Base-by-base conservation (phyloP, 306 rosid genomes). In the Betula pendula region DNA sequence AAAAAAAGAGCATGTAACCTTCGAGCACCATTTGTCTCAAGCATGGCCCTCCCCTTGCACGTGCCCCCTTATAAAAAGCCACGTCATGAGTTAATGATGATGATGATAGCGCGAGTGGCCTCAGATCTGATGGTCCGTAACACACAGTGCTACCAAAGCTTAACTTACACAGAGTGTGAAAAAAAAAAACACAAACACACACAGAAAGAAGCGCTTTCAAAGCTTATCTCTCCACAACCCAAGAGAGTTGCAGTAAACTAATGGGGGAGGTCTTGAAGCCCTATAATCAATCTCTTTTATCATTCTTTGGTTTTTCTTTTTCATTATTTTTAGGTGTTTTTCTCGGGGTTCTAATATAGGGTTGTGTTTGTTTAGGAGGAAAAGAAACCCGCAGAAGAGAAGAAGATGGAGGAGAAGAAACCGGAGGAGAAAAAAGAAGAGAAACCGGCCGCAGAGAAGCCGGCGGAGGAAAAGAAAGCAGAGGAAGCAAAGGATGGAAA, bases 211-310 rank as follows among this genome's bases (percentile, higher is more conserved):
- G 53, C 45, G 6, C 6, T 45, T 17, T 27, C 33, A 35, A 27
- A 71, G 77, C 79, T 75, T 70, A 58, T 38, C 2, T 50, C 55
- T 43, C 42, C 48, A 70, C 5, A 59, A 52, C 25, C 49, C 71
- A 71, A 33, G 50, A 48, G 51, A 70, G 17, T 44, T 62, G 17
- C 35, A 55, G 29, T 58, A 55, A 55, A 62, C 70, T 48, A 69
- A 89, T 87, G 93, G 93, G 93, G 42, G 90, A 89, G 90, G 93
- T 89, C 16, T 52, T 12, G 42, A 55, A 59, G 38, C 68, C 27
- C 48, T 68, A 6, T 29, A 13, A 2, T 68, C 74, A 13, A 2
- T 68, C 74, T 6, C 27, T 76, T 49, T 35, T 27, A 19, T 58
- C 47, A 68, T 65, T 68, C 35, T 6, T 42, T 38, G 7, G 35